Evolutionary conservation across 192 early-diverging fungal species (phyloP).

Genomic region (Dimargaris xerosporica): DNA sequence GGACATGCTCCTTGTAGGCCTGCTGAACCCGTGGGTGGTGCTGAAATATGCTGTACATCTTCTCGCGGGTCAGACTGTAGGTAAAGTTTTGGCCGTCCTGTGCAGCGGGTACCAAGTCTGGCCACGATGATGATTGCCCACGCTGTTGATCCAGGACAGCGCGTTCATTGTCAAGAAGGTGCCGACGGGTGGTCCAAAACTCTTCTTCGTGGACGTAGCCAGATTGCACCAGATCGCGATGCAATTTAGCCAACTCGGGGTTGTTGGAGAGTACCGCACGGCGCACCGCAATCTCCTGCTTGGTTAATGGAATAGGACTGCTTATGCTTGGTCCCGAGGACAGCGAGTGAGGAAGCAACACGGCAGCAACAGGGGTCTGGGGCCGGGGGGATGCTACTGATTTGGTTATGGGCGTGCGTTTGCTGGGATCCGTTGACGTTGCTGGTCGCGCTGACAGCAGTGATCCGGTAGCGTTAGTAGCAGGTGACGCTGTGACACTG

Average conservation of each 20-base stretch:
- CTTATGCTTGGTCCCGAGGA: conserved; percentile 22
- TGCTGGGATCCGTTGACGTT: conserved; percentile 6
- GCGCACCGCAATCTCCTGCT: conserved; percentile 40
- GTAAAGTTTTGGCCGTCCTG: conserved; percentile 60
- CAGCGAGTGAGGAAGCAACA: conserved; percentile 16
- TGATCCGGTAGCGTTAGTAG: conserved; percentile 12
- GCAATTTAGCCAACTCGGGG: conserved; percentile 48
- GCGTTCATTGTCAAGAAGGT: conserved; percentile 56
- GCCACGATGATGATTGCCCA: conserved; percentile 59
- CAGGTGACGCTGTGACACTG: too few relatives aligned
- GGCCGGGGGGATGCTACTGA: conserved; percentile 9
- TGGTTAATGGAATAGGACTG: conserved; percentile 16
- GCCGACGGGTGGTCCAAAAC: conserved; percentile 73
- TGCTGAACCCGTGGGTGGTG: conserved; percentile 79
- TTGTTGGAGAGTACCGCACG: conserved; percentile 47
- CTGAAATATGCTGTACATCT: conserved; percentile 74
- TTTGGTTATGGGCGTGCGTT: background rate
- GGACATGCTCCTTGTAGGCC: conserved; percentile 70
- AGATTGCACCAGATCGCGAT: conserved; percentile 59
- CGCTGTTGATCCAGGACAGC: conserved; percentile 57
- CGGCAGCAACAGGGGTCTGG: conserved; percentile 11
- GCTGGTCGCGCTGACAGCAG: background rate
- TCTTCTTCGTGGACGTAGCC: conserved; percentile 77
- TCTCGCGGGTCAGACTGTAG: conserved; percentile 75
- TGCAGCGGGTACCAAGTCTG: conserved; percentile 47